phyloP scores from a whole-genome alignment of 2,329 filamentous ascomycete genomes.

The Lachnellula suecica region DNA sequence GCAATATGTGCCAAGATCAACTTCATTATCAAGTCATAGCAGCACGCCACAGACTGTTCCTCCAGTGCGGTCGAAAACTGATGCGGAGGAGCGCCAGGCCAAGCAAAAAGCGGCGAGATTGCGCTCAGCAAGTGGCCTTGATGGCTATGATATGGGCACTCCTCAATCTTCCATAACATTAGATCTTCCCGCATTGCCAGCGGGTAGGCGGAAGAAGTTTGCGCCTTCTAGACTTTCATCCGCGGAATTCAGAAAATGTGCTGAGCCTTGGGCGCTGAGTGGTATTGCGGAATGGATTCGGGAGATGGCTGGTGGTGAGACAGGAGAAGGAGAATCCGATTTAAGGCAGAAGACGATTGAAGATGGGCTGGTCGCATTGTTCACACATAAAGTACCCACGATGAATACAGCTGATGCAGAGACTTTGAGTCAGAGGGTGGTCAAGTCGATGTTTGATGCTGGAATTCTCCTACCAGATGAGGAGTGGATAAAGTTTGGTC shows the following conservation, averaged over 20 bases:
- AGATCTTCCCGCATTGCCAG: conserved; percentile 81
- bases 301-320: conserved; percentile 62
- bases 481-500: conserved; percentile 95
- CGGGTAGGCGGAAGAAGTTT: conserved; percentile 78
- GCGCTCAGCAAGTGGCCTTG: conserved; percentile 51
- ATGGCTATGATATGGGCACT: conserved; percentile 56
- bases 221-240: conserved; percentile 79
- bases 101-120: conserved; percentile 51
- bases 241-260: conserved; percentile 79
- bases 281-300: conserved; percentile 85
- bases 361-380: conserved; percentile 83
- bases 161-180: conserved; percentile 59
- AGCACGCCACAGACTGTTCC: conserved; percentile 76
- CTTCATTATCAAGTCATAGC: conserved; percentile 80
- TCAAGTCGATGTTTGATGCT: conserved; percentile 75
- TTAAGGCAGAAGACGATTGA: conserved; percentile 81
- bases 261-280: conserved; percentile 90
- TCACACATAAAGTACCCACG: conserved; percentile 92
- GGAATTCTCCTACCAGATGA: conserved; percentile 83
- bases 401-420: conserved; percentile 99
- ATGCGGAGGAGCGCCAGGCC: conserved; percentile 69
- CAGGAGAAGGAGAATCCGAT: conserved; percentile 78
- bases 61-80: conserved; percentile 90
- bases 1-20: conserved; percentile 64
- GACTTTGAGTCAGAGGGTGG: conserved; percentile 73